phyloP scores from a whole-genome alignment of 176 grass and related monocot species.

The Poa annua region DNA sequence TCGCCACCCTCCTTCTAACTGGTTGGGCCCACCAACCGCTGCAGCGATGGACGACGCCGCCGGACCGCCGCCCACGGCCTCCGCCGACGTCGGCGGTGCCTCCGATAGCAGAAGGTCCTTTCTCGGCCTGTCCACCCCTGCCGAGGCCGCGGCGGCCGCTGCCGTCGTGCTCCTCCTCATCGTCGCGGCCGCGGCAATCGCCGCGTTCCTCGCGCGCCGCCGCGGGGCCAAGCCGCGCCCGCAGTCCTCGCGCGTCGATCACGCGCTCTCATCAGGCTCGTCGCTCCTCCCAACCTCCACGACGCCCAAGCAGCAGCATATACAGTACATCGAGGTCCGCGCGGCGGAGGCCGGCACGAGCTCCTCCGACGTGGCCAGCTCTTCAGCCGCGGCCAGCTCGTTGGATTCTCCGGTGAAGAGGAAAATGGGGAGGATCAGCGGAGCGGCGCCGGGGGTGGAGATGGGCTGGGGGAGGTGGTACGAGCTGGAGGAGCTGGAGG shows the following conservation, averaged over 20 bases:
- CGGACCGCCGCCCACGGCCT: conserved; percentile 29
- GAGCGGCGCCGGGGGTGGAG: conserved; percentile 36
- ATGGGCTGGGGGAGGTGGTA: conserved; percentile 98
- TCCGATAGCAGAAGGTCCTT: background rate
- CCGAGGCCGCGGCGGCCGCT: conserved; percentile 30
- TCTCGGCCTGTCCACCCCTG: conserved; percentile 38
- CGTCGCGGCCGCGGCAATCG: conserved; percentile 32
- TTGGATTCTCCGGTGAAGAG: conserved; percentile 42
- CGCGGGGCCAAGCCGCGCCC: conserved; percentile 2
- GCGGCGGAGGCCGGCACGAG: background rate
- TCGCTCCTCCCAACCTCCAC: conserved; percentile 53
- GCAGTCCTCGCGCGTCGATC: conserved; percentile 51
- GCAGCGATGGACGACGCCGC: conserved; percentile 58
- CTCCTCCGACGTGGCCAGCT: conserved; percentile 47
- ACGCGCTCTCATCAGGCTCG: conserved; percentile 52
- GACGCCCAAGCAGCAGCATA: conserved; percentile 41
- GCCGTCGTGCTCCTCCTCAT: conserved; percentile 43
- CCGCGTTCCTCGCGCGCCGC: conserved; percentile 37
- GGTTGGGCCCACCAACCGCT: conserved; percentile 10
- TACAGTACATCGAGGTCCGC: conserved; percentile 27
- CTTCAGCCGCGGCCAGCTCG: conserved; percentile 49
- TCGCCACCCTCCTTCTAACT: conserved; percentile 22
- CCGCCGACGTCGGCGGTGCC: background rate
- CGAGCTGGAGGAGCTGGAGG: conserved; percentile 78
- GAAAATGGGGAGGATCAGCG: conserved; percentile 37